Conservation (phyloP, 2,329 filamentous ascomycete species). For the Amphichorda felina region DNA sequence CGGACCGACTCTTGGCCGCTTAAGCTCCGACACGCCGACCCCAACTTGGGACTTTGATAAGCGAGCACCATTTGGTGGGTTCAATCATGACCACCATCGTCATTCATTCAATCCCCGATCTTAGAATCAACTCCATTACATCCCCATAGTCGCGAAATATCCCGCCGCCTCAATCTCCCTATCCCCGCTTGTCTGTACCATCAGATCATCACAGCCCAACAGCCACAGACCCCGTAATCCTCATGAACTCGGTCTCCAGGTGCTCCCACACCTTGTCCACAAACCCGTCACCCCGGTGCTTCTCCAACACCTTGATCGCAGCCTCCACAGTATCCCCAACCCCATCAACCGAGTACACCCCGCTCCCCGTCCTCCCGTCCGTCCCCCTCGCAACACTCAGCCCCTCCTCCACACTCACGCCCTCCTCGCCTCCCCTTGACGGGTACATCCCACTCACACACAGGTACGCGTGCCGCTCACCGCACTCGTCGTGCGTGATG, state of each 20-base stretch:
- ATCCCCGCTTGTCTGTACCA: no score
- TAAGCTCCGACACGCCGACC: no score
- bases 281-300: conserved; percentile 7
- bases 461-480: conserved; percentile 13
- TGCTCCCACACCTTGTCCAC: conserved; percentile 11
- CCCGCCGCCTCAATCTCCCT: neutral
- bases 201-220: neutral
- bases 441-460: conserved; percentile 10
- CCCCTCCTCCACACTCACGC: neutral
- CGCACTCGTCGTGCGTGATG: conserved; percentile 9
- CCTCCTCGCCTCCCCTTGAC: conserved; percentile 1
- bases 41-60: no score
- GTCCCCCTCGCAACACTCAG: conserved; percentile 6
- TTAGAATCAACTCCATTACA: no score
- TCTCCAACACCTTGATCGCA: conserved; percentile 7
- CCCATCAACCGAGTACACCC: conserved; percentile 12
- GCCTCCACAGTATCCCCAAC: conserved; percentile 8
- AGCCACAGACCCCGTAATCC: conserved; percentile 4
- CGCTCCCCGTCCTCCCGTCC: conserved; percentile 10
- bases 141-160: neutral
- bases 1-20: no score
- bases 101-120: no score
- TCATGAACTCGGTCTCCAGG: conserved; percentile 11
- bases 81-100: no score
- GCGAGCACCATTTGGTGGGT: no score